These are phyloP conservation scores for Aspergillus campestris DNA, from an alignment of 495 filamentous ascomycete species.

Conservation along the genomic window DNA sequence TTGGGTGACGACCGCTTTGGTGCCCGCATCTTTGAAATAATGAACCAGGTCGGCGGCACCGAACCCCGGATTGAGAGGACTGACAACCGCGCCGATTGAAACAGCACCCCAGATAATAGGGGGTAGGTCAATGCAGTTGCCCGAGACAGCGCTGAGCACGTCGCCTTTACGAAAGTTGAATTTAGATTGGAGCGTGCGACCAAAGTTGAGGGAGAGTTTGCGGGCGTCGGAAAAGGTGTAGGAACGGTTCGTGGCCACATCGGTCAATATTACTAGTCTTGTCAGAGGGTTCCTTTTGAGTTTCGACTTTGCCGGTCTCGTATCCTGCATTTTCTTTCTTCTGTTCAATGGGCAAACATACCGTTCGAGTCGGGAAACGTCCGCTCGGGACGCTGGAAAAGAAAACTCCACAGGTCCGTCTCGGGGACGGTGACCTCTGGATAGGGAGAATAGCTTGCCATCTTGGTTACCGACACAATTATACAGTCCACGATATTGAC, in stretches of 20 bases:
- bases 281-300: too few species aligned
- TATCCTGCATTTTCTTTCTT: too few species aligned
- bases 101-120: constrained; percentile 56
- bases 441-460: constrained; percentile 9
- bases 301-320: too few species aligned
- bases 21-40: constrained; percentile 63
- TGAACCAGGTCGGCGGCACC: constrained; percentile 66
- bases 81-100: constrained; percentile 64
- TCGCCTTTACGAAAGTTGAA: constrained; percentile 68
- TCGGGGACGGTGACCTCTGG: constrained; percentile 10
- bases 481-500: too few species aligned
- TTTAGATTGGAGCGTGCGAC: constrained; percentile 51
- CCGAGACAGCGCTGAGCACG: constrained; percentile 48
- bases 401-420: constrained; percentile 53
- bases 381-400: constrained; percentile 56
- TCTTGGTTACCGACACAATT: background rate
- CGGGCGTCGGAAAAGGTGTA: constrained; percentile 58
- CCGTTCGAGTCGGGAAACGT: constrained; percentile 42
- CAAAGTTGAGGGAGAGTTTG: constrained; percentile 54
- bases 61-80: constrained; percentile 71
- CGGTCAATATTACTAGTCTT: constrained; percentile 54
- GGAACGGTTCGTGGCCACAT: constrained; percentile 50
- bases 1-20: constrained; percentile 62
- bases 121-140: constrained; percentile 57
- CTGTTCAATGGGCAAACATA: background rate